These are phyloP conservation scores for Penicillium sp. DNA, from an alignment of 2,329 filamentous ascomycete species.

Conservation along the genomic window DNA sequence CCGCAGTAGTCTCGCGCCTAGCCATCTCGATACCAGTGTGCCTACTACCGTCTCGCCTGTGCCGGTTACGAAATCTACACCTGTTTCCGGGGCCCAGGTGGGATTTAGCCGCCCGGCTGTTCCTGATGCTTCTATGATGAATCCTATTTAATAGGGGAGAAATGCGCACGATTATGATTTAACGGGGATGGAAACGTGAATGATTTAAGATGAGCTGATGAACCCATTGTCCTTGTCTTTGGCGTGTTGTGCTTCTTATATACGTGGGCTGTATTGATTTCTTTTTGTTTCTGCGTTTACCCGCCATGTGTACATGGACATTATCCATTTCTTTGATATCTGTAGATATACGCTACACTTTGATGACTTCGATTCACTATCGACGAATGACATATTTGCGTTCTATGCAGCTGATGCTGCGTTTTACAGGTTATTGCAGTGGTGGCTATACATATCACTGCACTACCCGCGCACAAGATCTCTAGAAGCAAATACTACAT, in stretches of 20 bases:
- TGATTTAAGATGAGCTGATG: slow-evolving; percentile 6
- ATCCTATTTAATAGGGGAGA: slow-evolving; percentile 31
- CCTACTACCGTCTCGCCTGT: slow-evolving; percentile 23
- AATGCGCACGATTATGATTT: slow-evolving; percentile 24
- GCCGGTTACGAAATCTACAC: slow-evolving; percentile 18
- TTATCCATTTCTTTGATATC: not conserved
- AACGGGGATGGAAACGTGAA: slow-evolving; percentile 12
- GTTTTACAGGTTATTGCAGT: not conserved
- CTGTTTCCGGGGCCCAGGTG: not conserved
- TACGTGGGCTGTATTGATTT: not conserved
- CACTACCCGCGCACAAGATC: too few relatives aligned
- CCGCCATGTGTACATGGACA: not conserved
- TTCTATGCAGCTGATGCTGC: not conserved
- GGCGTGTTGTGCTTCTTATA: not conserved
- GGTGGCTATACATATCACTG: too few relatives aligned
- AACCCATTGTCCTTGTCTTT: not conserved
- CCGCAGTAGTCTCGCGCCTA: slow-evolving; percentile 30
- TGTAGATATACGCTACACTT: not conserved
- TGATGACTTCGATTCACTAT: not conserved
- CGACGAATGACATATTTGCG: not conserved
- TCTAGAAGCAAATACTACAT: not conserved
- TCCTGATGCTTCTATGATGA: slow-evolving; percentile 34
- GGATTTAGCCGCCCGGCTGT: slow-evolving; percentile 22
- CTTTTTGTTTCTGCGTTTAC: not conserved
- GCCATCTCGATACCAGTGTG: slow-evolving; percentile 21